Base-by-base conservation (phyloP, 2,329 filamentous ascomycete genomes). In the Simplicillium aogashimaense region DNA sequence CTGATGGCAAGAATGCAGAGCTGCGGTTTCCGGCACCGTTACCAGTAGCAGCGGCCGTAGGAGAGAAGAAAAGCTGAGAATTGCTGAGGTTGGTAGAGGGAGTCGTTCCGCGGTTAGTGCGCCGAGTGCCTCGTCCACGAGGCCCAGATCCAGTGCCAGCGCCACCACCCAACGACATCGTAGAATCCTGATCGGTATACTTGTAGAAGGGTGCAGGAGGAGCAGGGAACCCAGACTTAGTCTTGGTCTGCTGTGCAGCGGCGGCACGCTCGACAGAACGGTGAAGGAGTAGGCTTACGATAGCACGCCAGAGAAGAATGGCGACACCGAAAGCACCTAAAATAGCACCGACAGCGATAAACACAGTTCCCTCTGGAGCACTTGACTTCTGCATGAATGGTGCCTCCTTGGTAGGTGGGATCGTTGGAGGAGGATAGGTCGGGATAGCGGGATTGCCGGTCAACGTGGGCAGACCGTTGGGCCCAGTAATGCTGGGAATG, bases 371-470 rank as follows among this genome's bases (percentile, higher is more conserved):
- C 54, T 97, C 85, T 3, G 92, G 92, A 10, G 89, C 70, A 39
- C 65, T 81, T 1, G 88, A 94, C 53, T 82, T 80, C 55, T 89
- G 82, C 86, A 97, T 95, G 58, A 86, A 98, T 13, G 90, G 88
- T 5, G 92, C 92, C 54, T 83, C 77, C 31, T 76, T 72, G 3
- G 86, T 95, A 18, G 88, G 84, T 7, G 92, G 92, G 3, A 97
- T 81, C 18, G 78, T 74, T 4, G 87, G 71, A 2, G 83, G 65
- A 5, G 89, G 85, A 47, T 83, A 84, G 16, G 76, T 75, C 47
- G 66, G 66, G 38, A 70, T 59, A 4, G 53, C 46, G 12, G 53
- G 59, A 38, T 56, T 46, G 38, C 54, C 55, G 25, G 67, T 64
- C 46, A 72, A 55, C 2, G 64, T 65, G 2, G 70, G 68, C 36